Conservation (phyloP, 345 rosid genomes). For the Lumnitzera littorea region DNA sequence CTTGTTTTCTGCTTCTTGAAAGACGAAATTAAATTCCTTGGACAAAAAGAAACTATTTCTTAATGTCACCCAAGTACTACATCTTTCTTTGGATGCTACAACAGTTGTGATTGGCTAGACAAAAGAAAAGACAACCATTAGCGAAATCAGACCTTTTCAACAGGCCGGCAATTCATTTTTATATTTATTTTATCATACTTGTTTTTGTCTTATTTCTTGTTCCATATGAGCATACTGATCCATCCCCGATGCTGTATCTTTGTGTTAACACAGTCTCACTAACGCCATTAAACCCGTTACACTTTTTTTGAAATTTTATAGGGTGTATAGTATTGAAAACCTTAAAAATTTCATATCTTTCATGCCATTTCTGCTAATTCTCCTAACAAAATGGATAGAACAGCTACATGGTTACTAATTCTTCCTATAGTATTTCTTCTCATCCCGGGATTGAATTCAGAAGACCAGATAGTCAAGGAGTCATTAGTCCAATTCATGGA, state of each 20-base stretch:
- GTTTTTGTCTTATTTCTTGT: neutral
- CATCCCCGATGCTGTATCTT: neutral
- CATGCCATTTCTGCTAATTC: too few species aligned
- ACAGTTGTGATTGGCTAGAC: neutral
- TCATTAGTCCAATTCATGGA: slow-evolving; percentile 11
- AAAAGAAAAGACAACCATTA: too few species aligned
- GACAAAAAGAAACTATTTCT: too few species aligned
- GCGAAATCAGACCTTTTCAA: slow-evolving; percentile 8
- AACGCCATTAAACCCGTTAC: too few species aligned
- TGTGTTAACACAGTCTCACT: too few species aligned
- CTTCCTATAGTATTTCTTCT: slow-evolving; percentile 5
- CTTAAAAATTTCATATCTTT: too few species aligned
- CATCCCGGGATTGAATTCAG: neutral
- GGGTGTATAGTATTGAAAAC: too few species aligned
- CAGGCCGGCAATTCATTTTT: neutral
- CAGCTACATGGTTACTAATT: slow-evolving; percentile 2
- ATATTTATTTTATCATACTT: neutral
- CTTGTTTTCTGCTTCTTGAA: too few species aligned
- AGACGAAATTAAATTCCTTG: too few species aligned
- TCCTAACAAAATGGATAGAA: neutral
- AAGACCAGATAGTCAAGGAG: slow-evolving; percentile 4
- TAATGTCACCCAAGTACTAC: too few species aligned
- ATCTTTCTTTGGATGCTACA: neutral
- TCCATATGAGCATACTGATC: neutral
- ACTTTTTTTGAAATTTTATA: too few species aligned